A percentile compares a stretch with the other conserved stretches of the same genome.
phyloP scores from a whole-genome alignment of 805 yeast species.

The Candida schatavii region DNA sequence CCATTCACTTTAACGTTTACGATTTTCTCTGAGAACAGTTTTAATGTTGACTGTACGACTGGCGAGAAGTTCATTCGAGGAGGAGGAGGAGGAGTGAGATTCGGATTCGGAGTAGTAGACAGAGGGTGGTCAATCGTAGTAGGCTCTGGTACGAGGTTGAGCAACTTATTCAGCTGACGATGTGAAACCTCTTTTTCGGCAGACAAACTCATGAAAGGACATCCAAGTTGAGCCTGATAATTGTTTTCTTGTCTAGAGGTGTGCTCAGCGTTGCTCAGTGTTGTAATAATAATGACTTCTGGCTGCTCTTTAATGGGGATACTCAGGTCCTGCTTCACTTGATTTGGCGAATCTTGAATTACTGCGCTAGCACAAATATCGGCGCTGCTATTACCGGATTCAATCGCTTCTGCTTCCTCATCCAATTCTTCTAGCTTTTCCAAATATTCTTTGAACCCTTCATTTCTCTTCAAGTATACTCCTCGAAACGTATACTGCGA shows the following conservation, averaged over 20 bases:
- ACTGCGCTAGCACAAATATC: neutral
- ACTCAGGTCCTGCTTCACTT: neutral
- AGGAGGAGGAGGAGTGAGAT: neutral
- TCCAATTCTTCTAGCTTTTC: neutral
- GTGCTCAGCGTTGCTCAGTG: neutral
- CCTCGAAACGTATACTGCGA: conserved; percentile 13
- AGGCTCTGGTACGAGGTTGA: neutral
- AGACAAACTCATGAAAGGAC: no score
- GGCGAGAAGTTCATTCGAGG: neutral
- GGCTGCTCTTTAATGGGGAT: neutral
- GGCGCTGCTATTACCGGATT: neutral
- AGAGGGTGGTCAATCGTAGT: neutral
- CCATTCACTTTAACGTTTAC: conserved; percentile 4
- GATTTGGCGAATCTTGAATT: neutral
- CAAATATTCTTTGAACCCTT: conserved; percentile 18
- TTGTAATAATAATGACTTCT: neutral
- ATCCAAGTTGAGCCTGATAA: neutral
- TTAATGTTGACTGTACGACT: neutral
- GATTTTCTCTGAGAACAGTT: neutral
- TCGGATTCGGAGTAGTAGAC: neutral
- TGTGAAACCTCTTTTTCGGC: no score
- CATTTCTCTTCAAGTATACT: conserved; percentile 11
- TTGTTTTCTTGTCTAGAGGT: neutral
- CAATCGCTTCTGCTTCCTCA: neutral
- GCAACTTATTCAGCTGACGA: no score